Evolutionary conservation across 257 asterid species (phyloP), one percentile per base, ranked within the genome.

Genomic region (Penstemon davidsonii): DNA sequence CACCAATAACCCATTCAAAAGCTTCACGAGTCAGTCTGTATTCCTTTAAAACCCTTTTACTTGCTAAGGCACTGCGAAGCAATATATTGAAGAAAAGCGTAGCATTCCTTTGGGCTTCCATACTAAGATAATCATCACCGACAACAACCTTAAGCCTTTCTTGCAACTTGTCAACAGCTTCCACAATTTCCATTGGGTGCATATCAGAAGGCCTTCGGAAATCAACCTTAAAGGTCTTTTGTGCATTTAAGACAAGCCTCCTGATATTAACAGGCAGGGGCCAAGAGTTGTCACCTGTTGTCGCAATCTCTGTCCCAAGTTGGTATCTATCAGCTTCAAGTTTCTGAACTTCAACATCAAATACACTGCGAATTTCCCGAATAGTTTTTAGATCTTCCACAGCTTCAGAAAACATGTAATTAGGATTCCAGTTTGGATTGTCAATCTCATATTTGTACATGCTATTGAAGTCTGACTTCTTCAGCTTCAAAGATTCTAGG

Each of bases 181-280:
- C 99, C 75, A 94, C 99, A 11, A 94, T 87, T 92, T 94, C 97
- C 96, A 94, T 86, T 12, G 99, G 99, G 69, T 94, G 97, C 95
- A 94, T 88, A 76, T 91, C 96, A 40, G 99, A 94, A 37, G 95
- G 95, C 79, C 97, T 86, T 33, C 99, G 85, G 64, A 81, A 86
- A 77, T 94, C 99, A 77, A 94, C 96, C 76, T 87, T 91, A 64
- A 94, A 94, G 44, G 99, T 94, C 80, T 94, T 94, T 60, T 91
- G 96, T 49, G 99, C 97, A 78, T 94, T 94, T 53, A 85, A 77
- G 75, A 94, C 74, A 15, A 94, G 96, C 83, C 99, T 87, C 86
- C 73, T 86, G 58, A 94, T 87, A 70, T 94, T 94, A 49, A 94
- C 99, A 65, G 99, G 99, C 64, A 94, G 70, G 38, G 95, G 97